Evolutionary conservation across 2,329 filamentous ascomycete species (phyloP).

Genomic region (Aspergillus thermomutatus): DNA sequence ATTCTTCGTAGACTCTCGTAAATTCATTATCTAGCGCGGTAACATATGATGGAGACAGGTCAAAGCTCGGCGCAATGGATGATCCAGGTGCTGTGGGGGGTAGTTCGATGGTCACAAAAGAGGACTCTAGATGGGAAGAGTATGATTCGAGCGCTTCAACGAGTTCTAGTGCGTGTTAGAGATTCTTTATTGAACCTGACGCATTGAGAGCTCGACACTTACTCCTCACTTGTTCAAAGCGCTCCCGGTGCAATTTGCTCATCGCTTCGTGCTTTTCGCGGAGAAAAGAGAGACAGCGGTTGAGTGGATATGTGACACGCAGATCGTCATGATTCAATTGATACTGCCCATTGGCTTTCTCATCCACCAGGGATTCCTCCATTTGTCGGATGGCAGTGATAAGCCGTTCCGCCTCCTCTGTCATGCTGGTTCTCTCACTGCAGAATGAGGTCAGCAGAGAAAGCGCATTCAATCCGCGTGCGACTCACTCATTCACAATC

Average conservation of each 20-base stretch:
- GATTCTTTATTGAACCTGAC: neutral
- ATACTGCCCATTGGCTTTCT: slow-evolving; percentile 61
- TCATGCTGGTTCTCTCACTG: slow-evolving; percentile 82
- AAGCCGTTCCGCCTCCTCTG: slow-evolving; percentile 83
- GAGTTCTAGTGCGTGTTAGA: slow-evolving; percentile 63
- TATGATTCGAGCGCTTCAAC: slow-evolving; percentile 93
- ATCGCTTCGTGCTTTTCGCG: slow-evolving; percentile 84
- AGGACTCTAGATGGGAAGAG: slow-evolving; percentile 87
- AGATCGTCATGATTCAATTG: slow-evolving; percentile 65
- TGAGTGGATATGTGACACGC: slow-evolving; percentile 77
- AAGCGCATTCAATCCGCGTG: neutral
- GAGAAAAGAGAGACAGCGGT: slow-evolving; percentile 71
- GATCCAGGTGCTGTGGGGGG: slow-evolving; percentile 77
- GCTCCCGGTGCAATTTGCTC: slow-evolving; percentile 78
- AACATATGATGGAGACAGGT: slow-evolving; percentile 88
- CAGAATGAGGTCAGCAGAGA: slow-evolving; percentile 8
- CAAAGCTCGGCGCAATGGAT: slow-evolving; percentile 76
- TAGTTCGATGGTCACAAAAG: slow-evolving; percentile 79
- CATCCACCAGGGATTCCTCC: slow-evolving; percentile 83
- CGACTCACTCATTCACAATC: slow-evolving; percentile 64
- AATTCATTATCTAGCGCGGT: slow-evolving; percentile 86
- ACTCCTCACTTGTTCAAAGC: slow-evolving; percentile 96
- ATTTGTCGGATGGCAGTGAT: slow-evolving; percentile 88
- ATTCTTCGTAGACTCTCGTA: slow-evolving; percentile 93
- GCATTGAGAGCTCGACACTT: slow-evolving; percentile 32